phyloP scores from a whole-genome alignment of 768 basidiomycete species.

The Lentinula sp. region DNA sequence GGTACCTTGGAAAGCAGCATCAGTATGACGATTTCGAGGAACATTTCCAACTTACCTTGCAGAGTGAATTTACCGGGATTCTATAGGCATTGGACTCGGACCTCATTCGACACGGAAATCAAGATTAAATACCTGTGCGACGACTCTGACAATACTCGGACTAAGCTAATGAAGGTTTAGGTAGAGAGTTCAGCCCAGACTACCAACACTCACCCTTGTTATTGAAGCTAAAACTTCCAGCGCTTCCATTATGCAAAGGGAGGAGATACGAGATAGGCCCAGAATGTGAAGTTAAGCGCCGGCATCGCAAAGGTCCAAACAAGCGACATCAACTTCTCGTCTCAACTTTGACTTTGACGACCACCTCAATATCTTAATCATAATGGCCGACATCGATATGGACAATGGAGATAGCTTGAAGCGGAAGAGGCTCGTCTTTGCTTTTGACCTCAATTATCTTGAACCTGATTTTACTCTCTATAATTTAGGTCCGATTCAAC shows the following conservation, averaged over 20 bases:
- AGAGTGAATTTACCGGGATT: conserved; percentile 88
- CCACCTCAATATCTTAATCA: not conserved
- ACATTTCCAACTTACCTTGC: conserved; percentile 48
- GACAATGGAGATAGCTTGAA: conserved; percentile 31
- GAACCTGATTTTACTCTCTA: conserved; percentile 1
- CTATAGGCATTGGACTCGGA: conserved; percentile 26
- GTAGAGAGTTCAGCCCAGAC: too few species aligned
- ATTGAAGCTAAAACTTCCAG: conserved; percentile 47
- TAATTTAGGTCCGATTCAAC: conserved; percentile 42
- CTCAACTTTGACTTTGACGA: not conserved
- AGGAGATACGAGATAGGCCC: not conserved
- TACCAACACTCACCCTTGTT: conserved; percentile 37
- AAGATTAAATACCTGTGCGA: conserved; percentile 58
- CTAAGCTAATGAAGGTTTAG: conserved; percentile 44
- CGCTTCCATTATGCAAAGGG: conserved; percentile 33
- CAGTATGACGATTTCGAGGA: not conserved
- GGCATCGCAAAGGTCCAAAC: not conserved
- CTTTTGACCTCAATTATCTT: not conserved
- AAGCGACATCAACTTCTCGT: not conserved
- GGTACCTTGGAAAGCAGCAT: conserved; percentile 47
- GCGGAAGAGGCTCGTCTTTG: conserved; percentile 35
- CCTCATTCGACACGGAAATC: not conserved
- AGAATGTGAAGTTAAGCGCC: not conserved
- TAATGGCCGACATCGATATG: conserved; percentile 37
- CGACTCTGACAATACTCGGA: conserved; percentile 56